Conservation (phyloP, 495 filamentous ascomycete genomes). For the Xylaria palmicola region DNA sequence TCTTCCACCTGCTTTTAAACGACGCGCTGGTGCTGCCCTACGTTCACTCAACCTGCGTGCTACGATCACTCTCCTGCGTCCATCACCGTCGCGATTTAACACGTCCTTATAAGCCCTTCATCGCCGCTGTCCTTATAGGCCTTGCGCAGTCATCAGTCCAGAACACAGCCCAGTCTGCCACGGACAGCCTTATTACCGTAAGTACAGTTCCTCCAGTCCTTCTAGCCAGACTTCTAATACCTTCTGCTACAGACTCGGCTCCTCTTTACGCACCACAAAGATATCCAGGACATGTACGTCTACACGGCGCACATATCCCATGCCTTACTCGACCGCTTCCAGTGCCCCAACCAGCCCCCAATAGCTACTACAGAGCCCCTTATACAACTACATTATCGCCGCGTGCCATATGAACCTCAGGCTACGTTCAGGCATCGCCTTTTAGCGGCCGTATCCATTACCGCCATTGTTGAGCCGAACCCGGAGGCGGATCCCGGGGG, state of each 20-base stretch:
- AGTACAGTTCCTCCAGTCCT: not conserved
- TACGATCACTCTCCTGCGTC: not conserved
- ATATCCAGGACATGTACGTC: not conserved
- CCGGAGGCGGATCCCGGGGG: no score
- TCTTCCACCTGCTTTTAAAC: not conserved
- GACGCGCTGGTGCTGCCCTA: not conserved
- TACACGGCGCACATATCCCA: not conserved
- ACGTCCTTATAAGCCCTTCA: not conserved
- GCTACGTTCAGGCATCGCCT: not conserved
- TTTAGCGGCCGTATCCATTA: no score
- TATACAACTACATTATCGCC: not conserved
- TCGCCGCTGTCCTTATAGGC: not conserved
- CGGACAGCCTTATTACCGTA: no score
- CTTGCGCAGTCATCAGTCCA: not conserved
- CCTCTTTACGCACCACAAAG: not conserved
- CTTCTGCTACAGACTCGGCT: not conserved
- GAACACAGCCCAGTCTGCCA: not conserved
- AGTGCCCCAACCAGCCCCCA: not conserved
- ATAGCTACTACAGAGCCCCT: not conserved
- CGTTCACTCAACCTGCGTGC: not conserved
- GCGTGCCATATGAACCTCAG: not conserved
- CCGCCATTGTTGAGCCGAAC: no score
- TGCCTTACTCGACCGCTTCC: not conserved
- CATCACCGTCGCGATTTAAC: not conserved
- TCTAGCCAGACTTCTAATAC: not conserved